phyloP scores from a whole-genome alignment of 1,139 yeast genomes.

The Lodderomyces oxycetoniae region DNA sequence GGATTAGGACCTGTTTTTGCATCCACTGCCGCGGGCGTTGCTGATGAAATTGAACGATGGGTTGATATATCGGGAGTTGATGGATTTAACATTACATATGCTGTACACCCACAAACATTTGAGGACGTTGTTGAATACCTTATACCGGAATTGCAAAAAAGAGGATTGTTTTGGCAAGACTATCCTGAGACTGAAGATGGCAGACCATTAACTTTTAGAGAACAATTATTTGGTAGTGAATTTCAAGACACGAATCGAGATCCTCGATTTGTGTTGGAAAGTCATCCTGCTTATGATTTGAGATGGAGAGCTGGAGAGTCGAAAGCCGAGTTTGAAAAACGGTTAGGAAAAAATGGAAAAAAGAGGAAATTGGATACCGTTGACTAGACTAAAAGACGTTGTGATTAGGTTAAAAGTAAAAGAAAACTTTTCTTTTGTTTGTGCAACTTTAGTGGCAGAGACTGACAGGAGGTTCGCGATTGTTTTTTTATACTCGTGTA shows the following conservation, averaged over 20 bases:
- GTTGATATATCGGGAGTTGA: conserved; percentile 27
- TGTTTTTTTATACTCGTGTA: too few relatives aligned
- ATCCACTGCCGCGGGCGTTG: conserved; percentile 24
- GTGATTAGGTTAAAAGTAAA: too few relatives aligned
- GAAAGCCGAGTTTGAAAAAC: conserved; percentile 32
- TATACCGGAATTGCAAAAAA: conserved; percentile 23
- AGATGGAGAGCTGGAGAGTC: conserved; percentile 39
- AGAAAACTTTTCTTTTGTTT: too few relatives aligned
- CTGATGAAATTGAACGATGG: conserved; percentile 28
- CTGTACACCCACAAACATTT: conserved; percentile 24
- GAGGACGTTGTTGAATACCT: conserved; percentile 27
- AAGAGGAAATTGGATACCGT: conserved; percentile 9
- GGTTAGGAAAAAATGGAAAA: conserved; percentile 11
- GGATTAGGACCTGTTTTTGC: conserved; percentile 26
- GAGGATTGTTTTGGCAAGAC: conserved; percentile 27
- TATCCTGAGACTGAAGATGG: conserved; percentile 18
- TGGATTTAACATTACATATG: conserved; percentile 28
- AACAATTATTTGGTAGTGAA: conserved; percentile 23
- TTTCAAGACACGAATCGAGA: conserved; percentile 19
- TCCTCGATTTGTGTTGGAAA: conserved; percentile 18
- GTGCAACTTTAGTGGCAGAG: too few relatives aligned
- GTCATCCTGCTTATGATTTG: conserved; percentile 36
- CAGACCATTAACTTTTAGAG: conserved; percentile 21
- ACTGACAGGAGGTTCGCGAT: too few relatives aligned
- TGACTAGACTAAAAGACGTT: too few relatives aligned